Evolutionary conservation across 331 rosid genomes (phyloP).

Genomic region (Rhamnella rubrinervis): DNA sequence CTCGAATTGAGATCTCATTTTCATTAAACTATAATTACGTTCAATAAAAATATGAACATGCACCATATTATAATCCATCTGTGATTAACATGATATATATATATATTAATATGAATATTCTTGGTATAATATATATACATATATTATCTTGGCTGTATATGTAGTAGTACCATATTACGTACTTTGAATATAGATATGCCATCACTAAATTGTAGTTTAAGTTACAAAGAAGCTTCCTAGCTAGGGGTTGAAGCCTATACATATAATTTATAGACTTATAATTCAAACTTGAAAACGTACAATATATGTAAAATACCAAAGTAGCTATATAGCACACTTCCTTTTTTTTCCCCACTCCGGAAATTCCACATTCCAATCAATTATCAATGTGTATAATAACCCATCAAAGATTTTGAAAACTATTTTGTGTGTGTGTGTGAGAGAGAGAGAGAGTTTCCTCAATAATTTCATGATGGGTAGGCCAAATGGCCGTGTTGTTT

Average conservation of each 20-base stretch:
- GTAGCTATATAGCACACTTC: too few relatives aligned
- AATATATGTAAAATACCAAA: too few relatives aligned
- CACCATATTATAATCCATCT: too few relatives aligned
- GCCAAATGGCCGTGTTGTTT: conserved; percentile 24
- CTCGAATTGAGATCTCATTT: too few relatives aligned
- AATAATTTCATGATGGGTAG: conserved; percentile 31
- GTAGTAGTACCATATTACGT: background rate
- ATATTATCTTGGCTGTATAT: too few relatives aligned
- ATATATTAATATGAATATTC: too few relatives aligned
- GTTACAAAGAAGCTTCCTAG: conserved; percentile 3
- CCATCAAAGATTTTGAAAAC: background rate
- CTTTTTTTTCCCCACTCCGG: background rate
- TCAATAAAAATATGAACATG: too few relatives aligned
- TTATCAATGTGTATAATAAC: background rate
- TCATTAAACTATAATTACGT: too few relatives aligned
- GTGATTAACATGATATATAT: background rate
- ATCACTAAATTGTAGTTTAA: too few relatives aligned
- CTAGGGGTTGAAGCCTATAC: background rate
- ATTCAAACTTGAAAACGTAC: too few relatives aligned
- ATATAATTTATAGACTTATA: too few relatives aligned
- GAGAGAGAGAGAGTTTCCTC: conserved; percentile 6
- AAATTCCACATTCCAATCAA: conserved; percentile 15
- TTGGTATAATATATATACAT: too few relatives aligned
- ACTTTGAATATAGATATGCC: background rate
- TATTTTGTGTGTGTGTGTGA: conserved; percentile 1